Evolutionary conservation across 2,329 filamentous ascomycete genomes (phyloP), one percentile per base, ranked within the genome.

Genomic region (Ophiostoma australiae): DNA sequence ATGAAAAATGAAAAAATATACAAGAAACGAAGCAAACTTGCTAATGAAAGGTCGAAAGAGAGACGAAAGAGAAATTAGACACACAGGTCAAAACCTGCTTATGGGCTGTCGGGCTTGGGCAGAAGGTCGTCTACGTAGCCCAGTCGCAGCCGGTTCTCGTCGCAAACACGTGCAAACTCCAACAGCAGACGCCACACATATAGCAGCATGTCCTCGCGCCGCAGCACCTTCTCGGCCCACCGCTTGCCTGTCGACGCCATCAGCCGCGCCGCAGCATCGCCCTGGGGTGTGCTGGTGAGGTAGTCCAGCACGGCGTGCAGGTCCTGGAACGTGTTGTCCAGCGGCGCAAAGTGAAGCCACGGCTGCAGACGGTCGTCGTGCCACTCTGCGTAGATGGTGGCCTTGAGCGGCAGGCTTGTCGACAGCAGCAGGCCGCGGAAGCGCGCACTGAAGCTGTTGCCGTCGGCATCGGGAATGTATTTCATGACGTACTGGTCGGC

Each of bases 351-450:
- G 78, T 93, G 91, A 73, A 85, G 81, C 90, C 90, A 93, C 0
- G 89, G 86, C 17, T 87, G 80, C 0, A 93, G 81, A 7, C 90
- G 84, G 63, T 86, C 84, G 77, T 92, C 90, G 77, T 92, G 90
- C 91, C 91, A 93, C 77, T 93, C 91, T 10, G 86, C 81, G 77
- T 90, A 93, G 63, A 92, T 83, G 3, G 90, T 92, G 15, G 87
- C 85, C 79, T 93, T 93, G 77, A 93, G 85, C 1, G 89, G 88
- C 44, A 91, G 78, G 66, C 85, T 88, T 1, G 86, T 90, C 52
- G 86, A 89, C 35, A 84, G 82, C 10, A 93, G 80, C 74, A 92
- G 89, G 0, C 83, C 84, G 67, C 85, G 83, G 78, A 86, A 90
- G n/a, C 88, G 83, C 4, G 86, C 87, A 70, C 83, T 86, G 76